Evolutionary conservation across 2,329 filamentous ascomycete genomes (phyloP).

Genomic region (Thielaviopsis euricoi): DNA sequence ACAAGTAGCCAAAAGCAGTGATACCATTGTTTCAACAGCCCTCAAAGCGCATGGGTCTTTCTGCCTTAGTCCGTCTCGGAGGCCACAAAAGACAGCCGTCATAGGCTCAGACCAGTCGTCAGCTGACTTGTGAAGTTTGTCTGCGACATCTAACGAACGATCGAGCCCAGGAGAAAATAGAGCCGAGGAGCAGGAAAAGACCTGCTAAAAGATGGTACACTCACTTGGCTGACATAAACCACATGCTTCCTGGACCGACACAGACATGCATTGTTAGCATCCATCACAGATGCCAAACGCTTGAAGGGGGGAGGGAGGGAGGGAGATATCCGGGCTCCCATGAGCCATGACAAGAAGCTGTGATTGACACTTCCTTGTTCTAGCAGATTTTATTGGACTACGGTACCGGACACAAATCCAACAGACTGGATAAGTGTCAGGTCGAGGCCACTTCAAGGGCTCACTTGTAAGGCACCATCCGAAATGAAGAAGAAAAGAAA

Average conservation of each 20-base stretch:
- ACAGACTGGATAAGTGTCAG: not conserved
- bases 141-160: not conserved
- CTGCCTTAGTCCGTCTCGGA: not conserved
- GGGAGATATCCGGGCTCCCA: not conserved
- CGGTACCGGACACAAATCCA: not conserved
- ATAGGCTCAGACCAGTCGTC: not conserved
- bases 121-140: not conserved
- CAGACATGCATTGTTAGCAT: not conserved
- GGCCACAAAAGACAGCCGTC: not conserved
- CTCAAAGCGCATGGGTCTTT: not conserved
- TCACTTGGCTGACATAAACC: not conserved
- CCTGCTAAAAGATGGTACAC: too few species aligned
- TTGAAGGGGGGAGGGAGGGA: not conserved
- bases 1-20: not conserved
- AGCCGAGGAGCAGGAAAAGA: too few species aligned
- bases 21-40: not conserved
- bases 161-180: too few species aligned
- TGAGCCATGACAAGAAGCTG: not conserved
- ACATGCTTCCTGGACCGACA: not conserved
- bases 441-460: not conserved
- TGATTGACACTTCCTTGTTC: not conserved
- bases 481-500: too few species aligned
- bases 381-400: not conserved
- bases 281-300: not conserved
- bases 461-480: too few species aligned